Conservation (phyloP, 2,329 filamentous ascomycete genomes). For the Colletotrichum costaricense region DNA sequence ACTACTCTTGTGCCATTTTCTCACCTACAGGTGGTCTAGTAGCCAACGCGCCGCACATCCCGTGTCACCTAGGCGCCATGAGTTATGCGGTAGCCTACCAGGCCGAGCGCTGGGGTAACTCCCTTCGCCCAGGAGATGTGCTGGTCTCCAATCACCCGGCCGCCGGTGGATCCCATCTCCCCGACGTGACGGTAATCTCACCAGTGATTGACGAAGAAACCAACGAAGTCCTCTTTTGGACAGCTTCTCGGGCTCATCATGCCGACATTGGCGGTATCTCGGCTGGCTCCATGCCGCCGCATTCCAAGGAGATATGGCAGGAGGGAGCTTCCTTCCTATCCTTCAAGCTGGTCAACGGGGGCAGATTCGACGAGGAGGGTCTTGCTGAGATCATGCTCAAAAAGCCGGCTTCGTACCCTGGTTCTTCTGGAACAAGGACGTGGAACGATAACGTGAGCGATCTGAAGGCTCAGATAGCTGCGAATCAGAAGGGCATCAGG, state of each 20-base stretch:
- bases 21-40: constrained; percentile 80
- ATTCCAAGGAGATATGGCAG: constrained; percentile 72
- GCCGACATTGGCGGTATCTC: constrained; percentile 88
- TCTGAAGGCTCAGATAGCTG: constrained; percentile 54
- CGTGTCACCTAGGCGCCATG: constrained; percentile 87
- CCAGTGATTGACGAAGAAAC: constrained; percentile 72
- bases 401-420: constrained; percentile 78
- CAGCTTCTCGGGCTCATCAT: constrained; percentile 82
- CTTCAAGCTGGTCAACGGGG: constrained; percentile 78
- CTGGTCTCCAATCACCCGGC: constrained; percentile 87
- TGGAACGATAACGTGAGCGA: neutral
- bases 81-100: constrained; percentile 83
- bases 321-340: constrained; percentile 72
- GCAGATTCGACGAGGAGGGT: constrained; percentile 81
- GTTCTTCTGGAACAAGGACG: constrained; percentile 50
- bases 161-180: constrained; percentile 84
- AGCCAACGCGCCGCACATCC: constrained; percentile 82
- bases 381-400: constrained; percentile 78
- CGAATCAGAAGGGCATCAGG: constrained; percentile 86
- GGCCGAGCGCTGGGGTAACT: constrained; percentile 81
- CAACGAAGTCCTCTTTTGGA: constrained; percentile 82
- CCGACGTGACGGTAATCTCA: constrained; percentile 84
- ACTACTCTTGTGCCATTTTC: constrained; percentile 79
- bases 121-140: constrained; percentile 81
- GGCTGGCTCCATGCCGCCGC: constrained; percentile 83